Conservation (phyloP, 2,329 filamentous ascomycete genomes). For the Exophiala calicioides region DNA sequence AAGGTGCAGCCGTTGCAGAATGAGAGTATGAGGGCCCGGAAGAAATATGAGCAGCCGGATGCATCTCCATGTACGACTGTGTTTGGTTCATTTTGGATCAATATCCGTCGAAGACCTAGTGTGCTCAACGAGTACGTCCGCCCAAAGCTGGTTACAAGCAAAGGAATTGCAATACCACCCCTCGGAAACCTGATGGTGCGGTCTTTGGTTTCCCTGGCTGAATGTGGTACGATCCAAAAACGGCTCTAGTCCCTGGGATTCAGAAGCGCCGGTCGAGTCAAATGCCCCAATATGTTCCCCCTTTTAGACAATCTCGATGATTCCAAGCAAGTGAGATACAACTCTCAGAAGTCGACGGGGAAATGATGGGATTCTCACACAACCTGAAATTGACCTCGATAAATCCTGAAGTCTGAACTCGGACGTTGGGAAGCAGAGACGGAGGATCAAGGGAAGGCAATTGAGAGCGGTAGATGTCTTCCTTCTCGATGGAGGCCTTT, state of each 20-base stretch:
- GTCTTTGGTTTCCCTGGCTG: constrained; percentile 2
- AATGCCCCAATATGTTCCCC: constrained; percentile 7
- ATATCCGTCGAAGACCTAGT: constrained; percentile 2
- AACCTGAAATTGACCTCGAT: not conserved
- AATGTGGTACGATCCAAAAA: not conserved
- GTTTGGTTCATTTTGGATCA: constrained; percentile 73
- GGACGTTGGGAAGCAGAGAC: too few relatives aligned
- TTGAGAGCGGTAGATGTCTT: too few relatives aligned
- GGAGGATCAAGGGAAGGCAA: too few relatives aligned
- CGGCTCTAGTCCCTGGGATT: not conserved
- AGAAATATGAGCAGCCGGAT: constrained; percentile 69
- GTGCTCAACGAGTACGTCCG: constrained; percentile 15
- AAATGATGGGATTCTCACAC: too few relatives aligned
- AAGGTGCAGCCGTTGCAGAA: constrained; percentile 70
- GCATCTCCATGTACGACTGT: constrained; percentile 82
- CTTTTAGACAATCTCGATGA: constrained; percentile 3
- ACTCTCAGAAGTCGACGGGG: too few relatives aligned
- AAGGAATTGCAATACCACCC: constrained; percentile 26
- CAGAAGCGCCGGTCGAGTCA: not conserved
- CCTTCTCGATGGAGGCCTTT: not conserved
- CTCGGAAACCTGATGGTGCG: constrained; percentile 7
- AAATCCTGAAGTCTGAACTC: not conserved
- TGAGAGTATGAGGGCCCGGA: constrained; percentile 74
- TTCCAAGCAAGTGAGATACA: not conserved
- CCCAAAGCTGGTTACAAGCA: constrained; percentile 13